Percentiles rank a stretch among this genome's conserved stretches.
These are phyloP conservation scores for Botrytis elliptica DNA, from an alignment of 2,329 filamentous ascomycete genomes.

Conservation along the genomic window DNA sequence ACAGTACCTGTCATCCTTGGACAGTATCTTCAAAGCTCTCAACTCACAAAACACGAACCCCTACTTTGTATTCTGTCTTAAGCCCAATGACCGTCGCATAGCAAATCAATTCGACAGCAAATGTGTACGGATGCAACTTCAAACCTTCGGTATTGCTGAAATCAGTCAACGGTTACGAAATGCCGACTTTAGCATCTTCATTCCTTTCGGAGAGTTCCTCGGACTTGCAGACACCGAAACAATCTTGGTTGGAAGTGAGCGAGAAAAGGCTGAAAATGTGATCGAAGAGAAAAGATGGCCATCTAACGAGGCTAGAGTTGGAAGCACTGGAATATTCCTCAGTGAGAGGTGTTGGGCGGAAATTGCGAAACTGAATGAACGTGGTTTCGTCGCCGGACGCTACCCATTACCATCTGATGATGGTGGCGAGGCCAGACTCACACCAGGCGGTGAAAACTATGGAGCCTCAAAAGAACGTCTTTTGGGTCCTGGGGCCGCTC, in stretches of 20 bases:
- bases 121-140: slow-evolving; percentile 90
- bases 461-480: slow-evolving; percentile 62
- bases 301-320: slow-evolving; percentile 83
- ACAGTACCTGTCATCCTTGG: slow-evolving; percentile 85
- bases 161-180: slow-evolving; percentile 91
- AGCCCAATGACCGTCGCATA: slow-evolving; percentile 94
- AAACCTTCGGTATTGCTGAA: slow-evolving; percentile 94
- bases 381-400: slow-evolving; percentile 51
- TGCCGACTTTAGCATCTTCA: slow-evolving; percentile 92
- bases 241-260: slow-evolving; percentile 85
- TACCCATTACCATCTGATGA: slow-evolving; percentile 58
- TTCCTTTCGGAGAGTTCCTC: slow-evolving; percentile 94
- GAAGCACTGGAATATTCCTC: slow-evolving; percentile 90
- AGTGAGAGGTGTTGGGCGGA: slow-evolving; percentile 96
- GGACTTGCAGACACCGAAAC: slow-evolving; percentile 82
- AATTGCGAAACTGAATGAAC: slow-evolving; percentile 72
- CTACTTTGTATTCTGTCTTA: slow-evolving; percentile 96
- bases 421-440: slow-evolving; percentile 60
- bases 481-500: slow-evolving; percentile 45
- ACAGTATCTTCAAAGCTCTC: slow-evolving; percentile 87
- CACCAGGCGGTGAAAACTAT: slow-evolving; percentile 58
- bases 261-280: slow-evolving; percentile 87
- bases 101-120: slow-evolving; percentile 99
- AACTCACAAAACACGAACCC: slow-evolving; percentile 80
- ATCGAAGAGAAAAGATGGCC: slow-evolving; percentile 93